Base-by-base conservation (phyloP, 805 yeast genomes). In the Pichia scutulata region DNA sequence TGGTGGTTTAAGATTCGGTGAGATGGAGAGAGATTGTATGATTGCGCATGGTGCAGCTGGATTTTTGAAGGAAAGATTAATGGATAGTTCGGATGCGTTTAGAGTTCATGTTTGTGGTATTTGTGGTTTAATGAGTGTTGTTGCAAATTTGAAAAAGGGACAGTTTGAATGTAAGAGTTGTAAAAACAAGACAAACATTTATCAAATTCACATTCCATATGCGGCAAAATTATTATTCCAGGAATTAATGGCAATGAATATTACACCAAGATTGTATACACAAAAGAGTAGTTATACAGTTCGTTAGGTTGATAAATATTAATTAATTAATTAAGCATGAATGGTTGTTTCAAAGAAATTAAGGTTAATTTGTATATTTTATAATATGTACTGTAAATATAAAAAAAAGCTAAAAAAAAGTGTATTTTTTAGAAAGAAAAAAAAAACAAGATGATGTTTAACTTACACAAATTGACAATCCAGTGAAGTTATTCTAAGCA, bases 1-100 rank as follows among this genome's bases (percentile, higher is more conserved):
- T 71, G 99, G 99, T 81, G 99, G 99, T 61, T 76, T 92, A 68
- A 88, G 99, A 72, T 90, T 92, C 80, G 99, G 99, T 65, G 99
- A 92, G 71, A 93, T 93, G 99, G 99, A 93, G 73, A 88, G 99
- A 76, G 99, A 93, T 78, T 93, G 99, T 85, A 92, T 93, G 97
- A 93, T 93, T 76, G 99, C 99, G 2, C 98, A 93, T 67, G 99
- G 99, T 69, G 98, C 97, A 14, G 97, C 99, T 4, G 95, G 97
- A 8, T 92, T 93, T 76, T 79, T 93, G 74, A 89, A 92, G 70
- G 99, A 93, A 73, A 80, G 99, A 69, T 76, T 93, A 68, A 92
- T 93, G 97, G 98, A 93, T 70, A 97, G 97, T 13, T 92, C 98
- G 0, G 99, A 93, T 74, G 97, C 98, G 2, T 93, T 93, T 77